Evolutionary conservation across 163 green algal species (phyloP).

Genomic region (Botryococcus braunii): DNA sequence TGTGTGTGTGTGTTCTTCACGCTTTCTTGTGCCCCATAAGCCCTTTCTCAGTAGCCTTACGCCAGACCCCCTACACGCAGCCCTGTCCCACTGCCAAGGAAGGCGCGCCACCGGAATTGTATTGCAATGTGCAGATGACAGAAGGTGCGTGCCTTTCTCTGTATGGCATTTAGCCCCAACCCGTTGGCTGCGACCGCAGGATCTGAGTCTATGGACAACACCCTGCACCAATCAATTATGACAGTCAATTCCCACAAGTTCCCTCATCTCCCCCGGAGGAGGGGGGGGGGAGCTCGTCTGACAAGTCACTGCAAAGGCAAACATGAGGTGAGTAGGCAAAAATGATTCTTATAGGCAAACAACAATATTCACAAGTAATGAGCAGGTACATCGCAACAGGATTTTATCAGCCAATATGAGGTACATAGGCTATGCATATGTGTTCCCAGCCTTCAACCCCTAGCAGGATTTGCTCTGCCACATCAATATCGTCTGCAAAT

Average conservation of each 20-base stretch:
- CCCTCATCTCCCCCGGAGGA: too few relatives aligned
- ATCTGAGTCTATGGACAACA: conserved; percentile 52
- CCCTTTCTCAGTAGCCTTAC: not conserved
- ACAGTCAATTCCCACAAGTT: not conserved
- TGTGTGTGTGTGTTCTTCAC: not conserved
- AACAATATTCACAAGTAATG: not conserved
- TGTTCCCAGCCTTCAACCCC: too few relatives aligned
- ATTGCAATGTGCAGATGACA: conserved; percentile 2
- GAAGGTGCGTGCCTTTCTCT: conserved; percentile 53
- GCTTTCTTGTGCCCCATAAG: not conserved
- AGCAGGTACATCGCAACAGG: not conserved
- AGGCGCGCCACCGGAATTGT: not conserved
- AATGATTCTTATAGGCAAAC: not conserved
- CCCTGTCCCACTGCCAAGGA: not conserved
- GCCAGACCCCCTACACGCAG: not conserved
- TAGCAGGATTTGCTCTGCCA: too few relatives aligned
- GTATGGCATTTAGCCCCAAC: conserved; percentile 80
- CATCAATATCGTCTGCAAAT: too few relatives aligned
- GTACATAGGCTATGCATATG: too few relatives aligned
- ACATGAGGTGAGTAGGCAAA: too few relatives aligned
- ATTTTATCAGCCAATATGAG: too few relatives aligned
- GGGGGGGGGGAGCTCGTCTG: too few relatives aligned
- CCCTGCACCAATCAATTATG: conserved; percentile 35
- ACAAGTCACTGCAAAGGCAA: too few relatives aligned
- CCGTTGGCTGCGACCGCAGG: conserved; percentile 34